Evolutionary conservation across 1,284 basidiomycete species (phyloP).

Genomic region (Cryptococcus neoformans): DNA sequence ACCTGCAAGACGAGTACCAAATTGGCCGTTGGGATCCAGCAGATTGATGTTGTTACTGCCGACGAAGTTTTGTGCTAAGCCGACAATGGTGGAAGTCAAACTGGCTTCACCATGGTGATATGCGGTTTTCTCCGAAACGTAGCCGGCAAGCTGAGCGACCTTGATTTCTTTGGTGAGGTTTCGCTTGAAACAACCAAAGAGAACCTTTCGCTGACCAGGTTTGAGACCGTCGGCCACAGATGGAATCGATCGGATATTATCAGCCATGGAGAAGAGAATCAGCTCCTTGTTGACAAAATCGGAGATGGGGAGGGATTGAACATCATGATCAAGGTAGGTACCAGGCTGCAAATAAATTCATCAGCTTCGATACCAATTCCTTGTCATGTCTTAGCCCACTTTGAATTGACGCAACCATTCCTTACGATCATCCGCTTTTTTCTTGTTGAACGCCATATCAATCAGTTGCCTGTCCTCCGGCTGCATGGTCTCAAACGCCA

Average conservation of each 20-base stretch:
- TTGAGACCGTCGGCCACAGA: constrained; percentile 93
- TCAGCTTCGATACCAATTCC: background rate
- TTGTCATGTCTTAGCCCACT: constrained; percentile 50
- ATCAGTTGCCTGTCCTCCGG: constrained; percentile 85
- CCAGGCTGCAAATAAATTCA: constrained; percentile 64
- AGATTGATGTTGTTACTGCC: constrained; percentile 97
- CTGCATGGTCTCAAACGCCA: constrained; percentile 80
- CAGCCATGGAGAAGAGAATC: constrained; percentile 99
- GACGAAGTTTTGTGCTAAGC: constrained; percentile 90
- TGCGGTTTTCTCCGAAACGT: constrained; percentile 87
- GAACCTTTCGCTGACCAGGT: constrained; percentile 97
- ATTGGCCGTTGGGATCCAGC: constrained; percentile 88
- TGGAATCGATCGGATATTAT: constrained; percentile 94
- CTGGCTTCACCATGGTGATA: constrained; percentile 96
- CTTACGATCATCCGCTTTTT: constrained; percentile 98
- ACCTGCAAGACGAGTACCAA: constrained; percentile 79
- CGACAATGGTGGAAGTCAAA: constrained; percentile 86
- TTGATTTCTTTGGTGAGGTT: constrained; percentile 93
- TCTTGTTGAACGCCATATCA: constrained; percentile 99
- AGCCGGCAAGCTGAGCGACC: constrained; percentile 94
- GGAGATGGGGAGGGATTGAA: constrained; percentile 78
- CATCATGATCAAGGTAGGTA: constrained; percentile 88
- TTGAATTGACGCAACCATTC: constrained; percentile 96
- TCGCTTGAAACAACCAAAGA: constrained; percentile 93
- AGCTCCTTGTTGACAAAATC: constrained; percentile 99